Percentiles rank a stretch among this genome's conserved stretches.
Conservation (phyloP, 805 yeast genomes). For the Ogataea polymorpha region DNA sequence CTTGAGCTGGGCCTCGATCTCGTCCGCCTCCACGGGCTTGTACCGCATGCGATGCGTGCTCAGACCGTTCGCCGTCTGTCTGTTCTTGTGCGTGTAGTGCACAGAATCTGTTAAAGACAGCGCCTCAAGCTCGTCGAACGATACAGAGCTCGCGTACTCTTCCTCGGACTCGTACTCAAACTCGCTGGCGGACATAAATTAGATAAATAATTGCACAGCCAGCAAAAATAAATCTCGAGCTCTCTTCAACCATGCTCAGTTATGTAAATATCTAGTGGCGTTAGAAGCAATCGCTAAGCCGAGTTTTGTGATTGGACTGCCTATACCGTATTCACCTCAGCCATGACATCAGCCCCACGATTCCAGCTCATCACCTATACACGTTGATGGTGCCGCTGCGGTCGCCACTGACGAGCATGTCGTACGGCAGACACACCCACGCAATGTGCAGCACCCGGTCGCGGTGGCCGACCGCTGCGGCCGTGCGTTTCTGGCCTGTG, state of each 20-base stretch:
- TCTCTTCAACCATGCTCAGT: too few relatives aligned
- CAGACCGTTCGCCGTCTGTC: constrained; percentile 19
- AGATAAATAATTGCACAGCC: constrained; percentile 7
- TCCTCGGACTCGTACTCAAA: constrained; percentile 27
- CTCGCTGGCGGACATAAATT: constrained; percentile 16
- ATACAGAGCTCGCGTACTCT: constrained; percentile 16
- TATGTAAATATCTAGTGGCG: too few relatives aligned
- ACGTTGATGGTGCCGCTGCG: constrained; percentile 64
- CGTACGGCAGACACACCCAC: constrained; percentile 46
- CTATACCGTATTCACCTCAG: too few relatives aligned
- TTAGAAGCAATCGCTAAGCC: too few relatives aligned
- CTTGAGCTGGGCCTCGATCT: constrained; percentile 26
- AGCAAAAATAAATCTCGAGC: too few relatives aligned
- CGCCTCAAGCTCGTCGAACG: constrained; percentile 13
- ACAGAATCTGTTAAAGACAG: constrained; percentile 6
- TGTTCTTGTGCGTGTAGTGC: constrained; percentile 20
- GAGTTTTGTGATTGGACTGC: too few relatives aligned
- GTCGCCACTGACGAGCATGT: constrained; percentile 64
- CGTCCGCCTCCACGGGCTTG: constrained; percentile 29
- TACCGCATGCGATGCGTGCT: constrained; percentile 31
- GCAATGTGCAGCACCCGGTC: constrained; percentile 51
- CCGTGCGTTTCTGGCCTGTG: constrained; percentile 4
- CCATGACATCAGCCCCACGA: too few relatives aligned
- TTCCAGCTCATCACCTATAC: constrained; percentile 33
- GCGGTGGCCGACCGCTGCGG: constrained; percentile 33